These are phyloP conservation scores for Saccharomyces uvarum DNA, from an alignment of 1,139 yeast genomes.

Conservation along the genomic window DNA sequence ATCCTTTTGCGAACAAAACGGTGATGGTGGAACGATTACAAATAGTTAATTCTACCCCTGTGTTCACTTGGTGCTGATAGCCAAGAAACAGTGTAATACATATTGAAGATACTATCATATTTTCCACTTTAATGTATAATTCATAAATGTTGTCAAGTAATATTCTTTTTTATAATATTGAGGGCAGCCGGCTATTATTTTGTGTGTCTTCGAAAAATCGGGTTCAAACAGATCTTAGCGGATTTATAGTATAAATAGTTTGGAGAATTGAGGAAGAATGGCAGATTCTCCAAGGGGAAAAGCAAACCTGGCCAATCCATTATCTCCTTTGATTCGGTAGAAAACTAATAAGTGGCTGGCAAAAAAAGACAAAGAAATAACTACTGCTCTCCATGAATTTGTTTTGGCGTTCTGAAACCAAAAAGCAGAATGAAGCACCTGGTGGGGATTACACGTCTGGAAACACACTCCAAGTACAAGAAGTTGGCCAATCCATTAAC, in stretches of 20 bases:
- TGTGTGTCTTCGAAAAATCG: not conserved
- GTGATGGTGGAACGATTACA: constrained; percentile 60
- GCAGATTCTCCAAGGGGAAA: not conserved
- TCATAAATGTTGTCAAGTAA: not conserved
- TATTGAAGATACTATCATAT: not conserved
- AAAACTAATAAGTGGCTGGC: not conserved
- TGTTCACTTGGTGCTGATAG: constrained; percentile 60
- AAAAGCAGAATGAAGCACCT: constrained; percentile 1
- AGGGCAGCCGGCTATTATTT: not conserved
- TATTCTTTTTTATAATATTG: not conserved
- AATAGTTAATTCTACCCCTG: constrained; percentile 51
- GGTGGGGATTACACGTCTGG: not conserved
- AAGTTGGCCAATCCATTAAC: not conserved
- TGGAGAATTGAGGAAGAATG: not conserved
- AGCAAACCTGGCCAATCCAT: not conserved
- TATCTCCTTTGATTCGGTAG: not conserved
- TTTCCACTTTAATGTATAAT: not conserved
- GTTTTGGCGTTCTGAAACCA: not conserved
- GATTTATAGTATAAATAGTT: not conserved
- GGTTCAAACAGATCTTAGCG: not conserved
- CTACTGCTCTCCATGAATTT: not conserved
- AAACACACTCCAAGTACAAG: constrained; percentile 2
- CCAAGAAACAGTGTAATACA: not conserved
- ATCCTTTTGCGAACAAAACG: constrained; percentile 26
- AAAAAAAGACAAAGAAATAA: not conserved